phyloP scores from a whole-genome alignment of 495 filamentous ascomycete genomes.

The Penicillium turbatum region DNA sequence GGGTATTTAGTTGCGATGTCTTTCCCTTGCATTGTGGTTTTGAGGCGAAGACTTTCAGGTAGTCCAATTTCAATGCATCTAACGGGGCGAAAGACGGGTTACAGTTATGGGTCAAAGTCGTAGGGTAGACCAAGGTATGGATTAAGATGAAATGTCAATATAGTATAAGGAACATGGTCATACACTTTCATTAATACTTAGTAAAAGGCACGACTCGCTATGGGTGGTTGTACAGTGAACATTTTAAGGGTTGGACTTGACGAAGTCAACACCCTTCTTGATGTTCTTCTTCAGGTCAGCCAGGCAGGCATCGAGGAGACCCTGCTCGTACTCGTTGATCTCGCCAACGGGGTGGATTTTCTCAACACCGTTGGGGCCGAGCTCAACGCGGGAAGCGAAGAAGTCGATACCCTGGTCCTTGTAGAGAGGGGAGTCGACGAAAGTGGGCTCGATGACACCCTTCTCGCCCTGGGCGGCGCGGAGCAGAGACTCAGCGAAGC shows the following conservation, averaged over 20 bases:
- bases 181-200: constrained; percentile 1
- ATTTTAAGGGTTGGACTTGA: constrained; percentile 64
- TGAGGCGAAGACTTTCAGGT: neutral
- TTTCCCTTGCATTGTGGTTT: neutral
- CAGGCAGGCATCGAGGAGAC: constrained; percentile 78
- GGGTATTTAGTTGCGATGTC: neutral
- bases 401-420: constrained; percentile 95
- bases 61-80: neutral
- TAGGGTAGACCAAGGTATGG: neutral
- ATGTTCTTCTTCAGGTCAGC: constrained; percentile 88
- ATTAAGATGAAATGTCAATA: constrained; percentile 22
- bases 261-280: constrained; percentile 68
- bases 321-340: constrained; percentile 78
- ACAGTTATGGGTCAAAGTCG: neutral
- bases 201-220: constrained; percentile 4
- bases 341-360: constrained; percentile 82
- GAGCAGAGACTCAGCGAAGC: constrained; percentile 92
- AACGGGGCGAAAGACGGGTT: neutral
- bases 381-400: constrained; percentile 91
- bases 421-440: constrained; percentile 94
- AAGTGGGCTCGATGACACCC: constrained; percentile 92
- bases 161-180: constrained; percentile 19
- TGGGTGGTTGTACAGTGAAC: constrained; percentile 22
- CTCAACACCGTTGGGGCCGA: constrained; percentile 94
- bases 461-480: constrained; percentile 91